These are phyloP conservation scores for Rachicladosporium sp. DNA, from an alignment of 2,329 filamentous ascomycete species.

Conservation along the genomic window DNA sequence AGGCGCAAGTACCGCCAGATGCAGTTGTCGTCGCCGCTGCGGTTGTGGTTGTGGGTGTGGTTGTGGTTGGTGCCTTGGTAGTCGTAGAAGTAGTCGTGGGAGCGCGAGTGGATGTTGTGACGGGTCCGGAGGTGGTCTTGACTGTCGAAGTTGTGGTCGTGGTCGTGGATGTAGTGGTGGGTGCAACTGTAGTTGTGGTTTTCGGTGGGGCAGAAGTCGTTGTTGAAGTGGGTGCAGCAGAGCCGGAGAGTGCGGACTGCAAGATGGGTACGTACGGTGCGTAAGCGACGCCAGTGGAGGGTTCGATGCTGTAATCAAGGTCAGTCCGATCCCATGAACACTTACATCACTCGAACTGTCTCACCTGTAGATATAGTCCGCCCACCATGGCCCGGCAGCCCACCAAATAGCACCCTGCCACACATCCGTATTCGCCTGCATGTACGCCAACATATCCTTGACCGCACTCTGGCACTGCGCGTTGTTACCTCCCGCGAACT, in stretches of 20 bases:
- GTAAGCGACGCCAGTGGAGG: conserved; percentile 33
- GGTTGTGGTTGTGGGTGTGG: neutral
- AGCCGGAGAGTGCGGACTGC: conserved; percentile 3
- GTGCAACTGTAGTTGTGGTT: conserved; percentile 1
- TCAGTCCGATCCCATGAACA: conserved; percentile 15
- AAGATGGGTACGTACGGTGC: conserved; percentile 10
- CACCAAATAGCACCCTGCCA: conserved; percentile 44
- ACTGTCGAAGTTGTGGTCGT: conserved; percentile 1
- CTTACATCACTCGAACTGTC: conserved; percentile 32
- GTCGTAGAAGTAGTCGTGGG: conserved; percentile 1
- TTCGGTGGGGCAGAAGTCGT: neutral
- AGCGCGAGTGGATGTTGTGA: neutral
- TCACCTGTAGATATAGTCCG: conserved; percentile 14
- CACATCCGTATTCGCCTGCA: conserved; percentile 38
- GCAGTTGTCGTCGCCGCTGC: neutral
- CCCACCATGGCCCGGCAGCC: conserved; percentile 42
- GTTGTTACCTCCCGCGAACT: conserved; percentile 43
- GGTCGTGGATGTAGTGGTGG: conserved; percentile 10
- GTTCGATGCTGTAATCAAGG: conserved; percentile 30
- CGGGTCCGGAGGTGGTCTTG: neutral
- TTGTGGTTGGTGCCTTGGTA: neutral
- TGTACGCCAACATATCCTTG: conserved; percentile 36
- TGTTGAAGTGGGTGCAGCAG: conserved; percentile 9
- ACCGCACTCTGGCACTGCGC: conserved; percentile 37
- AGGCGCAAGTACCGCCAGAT: conserved; percentile 1